These are phyloP conservation scores for Aureobasidium musti DNA, from an alignment of 2,329 filamentous ascomycete species.

Conservation along the genomic window DNA sequence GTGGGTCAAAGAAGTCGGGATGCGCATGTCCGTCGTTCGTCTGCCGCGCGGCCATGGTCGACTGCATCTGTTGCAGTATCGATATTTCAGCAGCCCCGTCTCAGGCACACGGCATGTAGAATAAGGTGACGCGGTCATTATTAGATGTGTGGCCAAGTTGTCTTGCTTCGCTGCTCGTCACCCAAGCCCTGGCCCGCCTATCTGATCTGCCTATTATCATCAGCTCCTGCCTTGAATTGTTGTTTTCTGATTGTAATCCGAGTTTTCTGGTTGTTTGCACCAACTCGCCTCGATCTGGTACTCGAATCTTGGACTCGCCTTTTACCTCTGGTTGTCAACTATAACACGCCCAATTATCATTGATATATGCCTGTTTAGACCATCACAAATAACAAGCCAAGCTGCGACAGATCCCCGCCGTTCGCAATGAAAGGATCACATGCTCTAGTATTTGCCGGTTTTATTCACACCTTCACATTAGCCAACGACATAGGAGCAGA, in stretches of 20 bases:
- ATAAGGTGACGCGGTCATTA: constrained; percentile 25
- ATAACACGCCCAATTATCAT: constrained; percentile 9
- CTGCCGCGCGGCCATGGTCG: constrained; percentile 22
- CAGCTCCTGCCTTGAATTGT: constrained; percentile 21
- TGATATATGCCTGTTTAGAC: constrained; percentile 16
- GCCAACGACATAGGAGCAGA: constrained; percentile 24
- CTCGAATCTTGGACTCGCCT: not conserved
- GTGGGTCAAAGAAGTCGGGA: constrained; percentile 23
- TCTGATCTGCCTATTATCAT: constrained; percentile 1
- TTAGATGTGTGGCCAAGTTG: constrained; percentile 25
- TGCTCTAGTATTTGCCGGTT: not conserved
- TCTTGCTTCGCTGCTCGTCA: constrained; percentile 20
- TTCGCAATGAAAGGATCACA: constrained; percentile 13
- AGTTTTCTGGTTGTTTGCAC: not conserved
- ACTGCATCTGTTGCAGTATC: constrained; percentile 12
- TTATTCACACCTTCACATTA: not conserved
- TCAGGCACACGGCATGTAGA: constrained; percentile 4
- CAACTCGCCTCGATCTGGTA: not conserved
- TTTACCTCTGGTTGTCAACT: not conserved
- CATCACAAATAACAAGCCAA: not conserved
- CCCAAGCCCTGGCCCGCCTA: not conserved
- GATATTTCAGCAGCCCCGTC: constrained; percentile 11
- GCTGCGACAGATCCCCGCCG: not conserved
- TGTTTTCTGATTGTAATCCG: not conserved
- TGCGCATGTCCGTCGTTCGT: constrained; percentile 23